These are phyloP conservation scores for Turnera subulata DNA, from an alignment of 345 rosid genomes.

Conservation along the genomic window DNA sequence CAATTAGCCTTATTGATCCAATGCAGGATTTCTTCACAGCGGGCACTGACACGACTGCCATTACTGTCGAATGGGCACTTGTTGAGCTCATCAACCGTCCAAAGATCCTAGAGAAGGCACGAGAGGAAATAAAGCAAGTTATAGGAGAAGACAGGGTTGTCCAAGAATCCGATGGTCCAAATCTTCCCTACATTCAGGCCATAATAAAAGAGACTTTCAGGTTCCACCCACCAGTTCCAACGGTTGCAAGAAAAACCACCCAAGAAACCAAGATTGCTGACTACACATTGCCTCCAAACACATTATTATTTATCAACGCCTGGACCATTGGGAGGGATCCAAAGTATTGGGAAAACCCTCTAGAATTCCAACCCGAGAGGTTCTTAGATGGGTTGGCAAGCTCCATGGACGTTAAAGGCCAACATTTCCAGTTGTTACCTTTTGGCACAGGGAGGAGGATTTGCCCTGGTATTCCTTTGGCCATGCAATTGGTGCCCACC, in stretches of 20 bases:
- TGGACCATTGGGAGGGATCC: constrained; percentile 38
- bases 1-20: too few species aligned
- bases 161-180: constrained; percentile 24
- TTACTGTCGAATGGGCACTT: constrained; percentile 44
- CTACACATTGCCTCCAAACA: constrained; percentile 18
- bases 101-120: constrained; percentile 32
- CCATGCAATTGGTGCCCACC: too few species aligned
- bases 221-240: constrained; percentile 20
- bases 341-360: constrained; percentile 9
- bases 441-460: constrained; percentile 36
- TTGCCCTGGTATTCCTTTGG: too few species aligned
- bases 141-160: constrained; percentile 43
- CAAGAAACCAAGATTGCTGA: constrained; percentile 19
- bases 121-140: constrained; percentile 38
- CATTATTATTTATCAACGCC: constrained; percentile 16
- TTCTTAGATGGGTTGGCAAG: constrained; percentile 13
- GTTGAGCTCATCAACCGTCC: constrained; percentile 49
- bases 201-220: constrained; percentile 28
- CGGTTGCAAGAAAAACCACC: constrained; percentile 15
- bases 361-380: constrained; percentile 27
- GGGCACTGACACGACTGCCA: constrained; percentile 41
- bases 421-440: constrained; percentile 28
- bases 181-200: constrained; percentile 26
- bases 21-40: not conserved
- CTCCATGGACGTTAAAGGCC: constrained; percentile 15